These are phyloP conservation scores for Lichtheimia ornata DNA, from an alignment of 371 early-diverging fungal species.

Conservation along the genomic window DNA sequence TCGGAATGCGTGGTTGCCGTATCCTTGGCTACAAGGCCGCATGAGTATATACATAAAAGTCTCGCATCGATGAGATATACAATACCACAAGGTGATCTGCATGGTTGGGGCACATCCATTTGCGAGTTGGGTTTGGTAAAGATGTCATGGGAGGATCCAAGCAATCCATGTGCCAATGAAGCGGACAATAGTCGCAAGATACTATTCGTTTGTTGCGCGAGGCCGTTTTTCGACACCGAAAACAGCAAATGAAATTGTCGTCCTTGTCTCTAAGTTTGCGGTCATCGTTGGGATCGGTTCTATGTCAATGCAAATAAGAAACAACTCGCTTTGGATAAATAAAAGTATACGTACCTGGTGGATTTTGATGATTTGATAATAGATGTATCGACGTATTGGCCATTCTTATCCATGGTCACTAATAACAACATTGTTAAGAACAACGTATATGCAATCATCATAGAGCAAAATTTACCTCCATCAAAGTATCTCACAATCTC, in stretches of 20 bases:
- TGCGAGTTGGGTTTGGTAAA: slow-evolving; percentile 59
- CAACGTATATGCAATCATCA: not conserved
- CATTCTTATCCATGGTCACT: slow-evolving; percentile 61
- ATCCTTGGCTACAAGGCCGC: slow-evolving; percentile 21
- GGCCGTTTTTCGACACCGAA: slow-evolving; percentile 62
- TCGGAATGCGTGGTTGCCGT: slow-evolving; percentile 22
- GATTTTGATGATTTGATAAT: slow-evolving; percentile 30
- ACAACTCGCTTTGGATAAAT: not conserved
- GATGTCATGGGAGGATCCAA: slow-evolving; percentile 70
- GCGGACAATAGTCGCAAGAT: slow-evolving; percentile 80
- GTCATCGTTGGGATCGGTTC: slow-evolving; percentile 37
- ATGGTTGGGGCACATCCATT: slow-evolving; percentile 92
- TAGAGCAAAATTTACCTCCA: slow-evolving; percentile 44
- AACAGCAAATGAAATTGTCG: slow-evolving; percentile 60
- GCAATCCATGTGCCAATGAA: slow-evolving; percentile 90
- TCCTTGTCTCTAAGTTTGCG: slow-evolving; percentile 50
- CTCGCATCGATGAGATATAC: not conserved
- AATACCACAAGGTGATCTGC: slow-evolving; percentile 64
- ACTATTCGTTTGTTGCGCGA: slow-evolving; percentile 56
- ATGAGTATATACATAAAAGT: no score
- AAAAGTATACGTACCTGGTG: not conserved
- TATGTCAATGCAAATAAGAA: not conserved
- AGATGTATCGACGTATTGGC: slow-evolving; percentile 55
- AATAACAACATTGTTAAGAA: not conserved
- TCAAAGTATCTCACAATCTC: slow-evolving; percentile 50